A percentile compares a stretch with the other conserved stretches of the same genome.
phyloP scores from a whole-genome alignment of 179 eudicot species.

The Beta lomatogona region DNA sequence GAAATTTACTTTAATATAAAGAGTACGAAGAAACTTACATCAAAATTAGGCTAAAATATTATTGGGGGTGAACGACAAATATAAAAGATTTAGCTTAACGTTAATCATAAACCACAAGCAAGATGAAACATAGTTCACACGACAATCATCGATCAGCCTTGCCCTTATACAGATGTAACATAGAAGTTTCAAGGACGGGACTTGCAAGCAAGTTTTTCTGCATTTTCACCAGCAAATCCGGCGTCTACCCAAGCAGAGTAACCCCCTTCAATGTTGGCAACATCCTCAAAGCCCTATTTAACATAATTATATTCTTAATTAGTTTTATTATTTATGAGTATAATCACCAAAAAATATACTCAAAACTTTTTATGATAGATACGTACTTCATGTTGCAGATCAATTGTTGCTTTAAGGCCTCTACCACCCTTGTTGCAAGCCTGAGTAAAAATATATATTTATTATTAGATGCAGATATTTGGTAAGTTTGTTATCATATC shows the following conservation, averaged over 20 bases:
- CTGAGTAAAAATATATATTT: slow-evolving; percentile 25
- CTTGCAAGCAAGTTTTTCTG: slow-evolving; percentile 38
- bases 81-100: neutral
- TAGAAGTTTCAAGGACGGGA: slow-evolving; percentile 27
- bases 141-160: neutral
- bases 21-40: too few relatives aligned
- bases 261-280: slow-evolving; percentile 56
- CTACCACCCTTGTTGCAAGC: slow-evolving; percentile 63
- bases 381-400: slow-evolving; percentile 52
- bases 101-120: neutral
- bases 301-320: neutral
- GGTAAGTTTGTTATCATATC: neutral
- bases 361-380: neutral
- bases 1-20: too few relatives aligned
- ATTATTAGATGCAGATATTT: neutral
- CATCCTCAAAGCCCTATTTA: slow-evolving; percentile 50
- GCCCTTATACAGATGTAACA: neutral
- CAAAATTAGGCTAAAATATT: too few relatives aligned
- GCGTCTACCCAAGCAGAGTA: slow-evolving; percentile 61
- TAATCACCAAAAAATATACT: neutral
- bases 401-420: slow-evolving; percentile 45
- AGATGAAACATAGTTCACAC: neutral
- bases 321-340: neutral
- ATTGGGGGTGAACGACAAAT: neutral
- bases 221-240: slow-evolving; percentile 45